Evolutionary conservation across 1,139 yeast genomes (phyloP).

Genomic region (Hansenula lynferdii): DNA sequence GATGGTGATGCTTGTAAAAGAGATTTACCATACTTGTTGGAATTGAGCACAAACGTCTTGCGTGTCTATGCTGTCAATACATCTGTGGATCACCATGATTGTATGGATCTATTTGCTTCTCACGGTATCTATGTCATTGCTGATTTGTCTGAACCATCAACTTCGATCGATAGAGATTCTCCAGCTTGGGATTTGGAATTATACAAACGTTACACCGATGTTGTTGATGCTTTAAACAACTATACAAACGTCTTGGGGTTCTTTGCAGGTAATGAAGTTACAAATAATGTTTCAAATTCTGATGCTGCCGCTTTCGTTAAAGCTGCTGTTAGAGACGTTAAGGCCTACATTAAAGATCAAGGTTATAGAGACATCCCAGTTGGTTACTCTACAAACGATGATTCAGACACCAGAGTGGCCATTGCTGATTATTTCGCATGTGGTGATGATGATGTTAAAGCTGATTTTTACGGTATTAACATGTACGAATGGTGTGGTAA

Average conservation of each 20-base stretch:
- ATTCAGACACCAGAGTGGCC: conserved; percentile 41
- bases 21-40: conserved; percentile 49
- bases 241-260: conserved; percentile 51
- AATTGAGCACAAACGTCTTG: conserved; percentile 55
- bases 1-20: conserved; percentile 45
- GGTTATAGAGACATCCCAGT: conserved; percentile 49
- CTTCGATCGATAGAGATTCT: conserved; percentile 47
- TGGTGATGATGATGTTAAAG: conserved; percentile 34
- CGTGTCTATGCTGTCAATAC: conserved; percentile 65
- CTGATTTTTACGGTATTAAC: conserved; percentile 56
- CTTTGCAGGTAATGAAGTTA: conserved; percentile 60
- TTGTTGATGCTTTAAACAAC: conserved; percentile 44
- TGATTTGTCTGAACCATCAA: conserved; percentile 57
- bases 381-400: conserved; percentile 61
- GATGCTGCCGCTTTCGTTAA: conserved; percentile 57
- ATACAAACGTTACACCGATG: conserved; percentile 59
- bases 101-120: conserved; percentile 54
- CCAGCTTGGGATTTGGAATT: conserved; percentile 55
- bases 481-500: conserved; percentile 71
- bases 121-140: conserved; percentile 66
- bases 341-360: conserved; percentile 38
- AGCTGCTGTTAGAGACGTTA: conserved; percentile 56
- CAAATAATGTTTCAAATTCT: conserved; percentile 43
- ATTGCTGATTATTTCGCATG: conserved; percentile 49
- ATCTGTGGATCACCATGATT: conserved; percentile 52